Evolutionary conservation across 345 rosid species (phyloP).

Genomic region (Carallia pectinifolia): DNA sequence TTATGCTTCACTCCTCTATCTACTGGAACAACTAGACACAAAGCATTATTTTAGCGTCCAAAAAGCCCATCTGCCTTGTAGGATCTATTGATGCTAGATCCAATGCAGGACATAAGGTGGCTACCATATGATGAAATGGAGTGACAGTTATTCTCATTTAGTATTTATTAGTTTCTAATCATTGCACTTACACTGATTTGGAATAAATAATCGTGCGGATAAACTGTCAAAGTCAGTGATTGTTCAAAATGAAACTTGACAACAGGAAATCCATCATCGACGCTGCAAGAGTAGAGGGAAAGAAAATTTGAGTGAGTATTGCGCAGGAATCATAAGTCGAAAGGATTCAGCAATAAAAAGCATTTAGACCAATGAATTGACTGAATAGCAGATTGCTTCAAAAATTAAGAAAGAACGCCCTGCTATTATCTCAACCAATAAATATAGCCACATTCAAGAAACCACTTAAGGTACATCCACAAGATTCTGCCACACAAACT

Average conservation of each 20-base stretch:
- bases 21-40: not conserved
- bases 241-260: slow-evolving; percentile 62
- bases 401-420: not conserved
- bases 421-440: not conserved
- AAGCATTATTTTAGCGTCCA: not conserved
- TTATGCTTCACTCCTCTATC: not conserved
- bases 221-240: slow-evolving; percentile 51
- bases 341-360: not conserved
- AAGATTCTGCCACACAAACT: not conserved
- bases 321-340: not conserved
- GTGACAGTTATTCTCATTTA: not conserved
- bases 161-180: not conserved
- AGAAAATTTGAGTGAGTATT: slow-evolving; percentile 3
- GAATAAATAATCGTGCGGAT: slow-evolving; percentile 79
- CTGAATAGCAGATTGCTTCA: not conserved
- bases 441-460: not conserved
- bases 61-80: not conserved
- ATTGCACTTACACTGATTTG: slow-evolving; percentile 50
- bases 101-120: too few relatives aligned
- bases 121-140: not conserved
- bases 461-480: not conserved
- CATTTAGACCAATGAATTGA: not conserved
- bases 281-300: slow-evolving; percentile 41
- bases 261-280: slow-evolving; percentile 62
- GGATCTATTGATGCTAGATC: not conserved